Evolutionary conservation across 2,329 filamentous ascomycete species (phyloP), one percentile per base, ranked within the genome.

Genomic region (Corinectria fuckeliana): DNA sequence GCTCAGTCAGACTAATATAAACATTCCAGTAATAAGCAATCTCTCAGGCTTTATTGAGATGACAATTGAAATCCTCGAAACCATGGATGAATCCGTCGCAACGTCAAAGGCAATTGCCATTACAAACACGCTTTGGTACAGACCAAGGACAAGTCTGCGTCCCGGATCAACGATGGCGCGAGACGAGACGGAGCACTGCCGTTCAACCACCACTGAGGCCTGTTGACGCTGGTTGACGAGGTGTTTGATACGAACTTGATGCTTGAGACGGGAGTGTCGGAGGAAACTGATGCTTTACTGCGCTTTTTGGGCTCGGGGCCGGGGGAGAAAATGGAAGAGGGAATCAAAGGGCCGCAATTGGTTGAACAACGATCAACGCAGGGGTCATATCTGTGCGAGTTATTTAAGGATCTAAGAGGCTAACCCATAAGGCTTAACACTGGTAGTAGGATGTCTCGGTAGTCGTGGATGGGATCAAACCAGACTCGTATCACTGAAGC

Each of bases 21-120:
- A n/a, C n/a, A n/a, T n/a, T n/a, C n/a, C n/a, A n/a, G n/a, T n/a
- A n/a, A n/a, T n/a, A n/a, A n/a, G 5, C 51, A 60, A 7, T 28
- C 25, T 13, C 7, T 50, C 47, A 1, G 52, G 52, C 2, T 56
- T 56, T 7, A 50, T 60, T 9, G 45, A 56, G 23, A 52, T 52
- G 8, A 41, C 57, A 1, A 51, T 56, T 16, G 57, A 60, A n/a
- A 60, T 60, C 8, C 51, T 60, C 28, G 52, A 56, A 5, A 55
- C 47, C 4, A 60, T 60, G 57, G 57, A 60, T 5, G 57, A 60
- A 18, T 60, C 51, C n/a, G 57, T 60, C 3, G 57, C 56, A 2
- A 51, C 57, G 3, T 45, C 47, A 4, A 56, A 56, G 10, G 57
- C 57, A 1, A 47, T 51, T 3, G 47, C 45, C 0, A 55, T 60